phyloP scores from a whole-genome alignment of 768 basidiomycete species.

The Piloderma croceum region DNA sequence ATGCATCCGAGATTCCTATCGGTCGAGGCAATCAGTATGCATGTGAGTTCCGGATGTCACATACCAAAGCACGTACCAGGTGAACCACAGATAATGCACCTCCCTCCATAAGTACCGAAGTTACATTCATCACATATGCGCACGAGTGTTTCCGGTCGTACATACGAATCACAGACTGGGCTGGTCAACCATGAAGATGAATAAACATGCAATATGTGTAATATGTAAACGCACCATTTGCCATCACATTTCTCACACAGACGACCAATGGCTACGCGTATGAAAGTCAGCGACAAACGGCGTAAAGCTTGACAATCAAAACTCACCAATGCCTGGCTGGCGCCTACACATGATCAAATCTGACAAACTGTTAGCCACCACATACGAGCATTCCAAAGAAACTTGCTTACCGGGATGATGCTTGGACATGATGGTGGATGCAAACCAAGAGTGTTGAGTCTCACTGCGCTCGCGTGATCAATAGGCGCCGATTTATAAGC shows the following conservation, averaged over 20 bases:
- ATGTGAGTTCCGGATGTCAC: background rate
- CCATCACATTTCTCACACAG: conserved; percentile 99
- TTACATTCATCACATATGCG: conserved; percentile 99
- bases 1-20: conserved; percentile 98
- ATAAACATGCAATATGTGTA: background rate
- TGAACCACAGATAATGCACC: conserved; percentile 96
- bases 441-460: no score
- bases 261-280: conserved; percentile 79
- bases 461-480: no score
- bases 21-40: background rate
- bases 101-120: conserved; percentile 95
- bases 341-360: conserved; percentile 98
- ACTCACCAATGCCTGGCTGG: conserved; percentile 92
- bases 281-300: background rate
- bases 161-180: conserved; percentile 98
- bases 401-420: conserved; percentile 70
- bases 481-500: no score
- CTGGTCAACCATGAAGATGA: conserved; percentile 35
- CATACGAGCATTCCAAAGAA: background rate
- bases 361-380: conserved; percentile 23
- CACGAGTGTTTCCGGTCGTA: conserved; percentile 95
- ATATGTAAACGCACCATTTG: conserved; percentile 71
- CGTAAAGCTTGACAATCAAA: no score
- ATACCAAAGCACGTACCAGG: conserved; percentile 55
- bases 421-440: conserved; percentile 77